Base-by-base conservation (phyloP, 805 yeast species). In the Myxozyma vanderwaltii region DNA sequence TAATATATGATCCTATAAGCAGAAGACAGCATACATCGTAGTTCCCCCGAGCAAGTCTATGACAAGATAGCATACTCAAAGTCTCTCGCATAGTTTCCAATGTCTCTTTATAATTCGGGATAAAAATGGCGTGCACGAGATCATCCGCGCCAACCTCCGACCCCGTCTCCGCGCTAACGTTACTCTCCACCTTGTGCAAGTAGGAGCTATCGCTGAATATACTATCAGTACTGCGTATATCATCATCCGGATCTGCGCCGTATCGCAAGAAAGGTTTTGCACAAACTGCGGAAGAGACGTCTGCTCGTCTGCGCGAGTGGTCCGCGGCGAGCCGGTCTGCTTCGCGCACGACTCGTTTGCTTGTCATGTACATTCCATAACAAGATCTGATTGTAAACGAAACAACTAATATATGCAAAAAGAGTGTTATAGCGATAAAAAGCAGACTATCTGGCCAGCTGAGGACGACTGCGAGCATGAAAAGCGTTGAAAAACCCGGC, bases 71-170 rank as follows among this genome's bases (percentile, higher is more conserved):
- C 59, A 64, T 53, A 12, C 53, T 21, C 35, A 64, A 43, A 7
- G 67, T 59, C 63, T 64, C 65, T 8, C 52, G 54, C 38, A 64
- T 44, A 10, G 65, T 61, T 29, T 53, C 61, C 4, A 53, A 29
- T 5, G 56, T 26, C 48, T 64, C 67, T 6, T 60, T 44, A 23
- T 59, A 64, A 36, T 58, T 61, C 6, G 67, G 67, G 4, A 64
- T 36, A 36, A 64, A 31, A 21, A 64, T 59, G 12, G 65, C 67
- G 33, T 64, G 66, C 21, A 48, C 26, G n/a, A 48, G 19, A 21
- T 41, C 40, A 36, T n/a, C 49, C n/a, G 15, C 41, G 3, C 12
- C 33, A 12, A 46, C 8, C 50, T 15, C 50, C 4, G 31, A n/a
- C 39, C 17, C 50, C 7, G 13, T 46, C 5, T 31, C 50, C 2